Evolutionary conservation across 2,329 filamentous ascomycete genomes (phyloP).

Genomic region (Chaetothyriales sp.): DNA sequence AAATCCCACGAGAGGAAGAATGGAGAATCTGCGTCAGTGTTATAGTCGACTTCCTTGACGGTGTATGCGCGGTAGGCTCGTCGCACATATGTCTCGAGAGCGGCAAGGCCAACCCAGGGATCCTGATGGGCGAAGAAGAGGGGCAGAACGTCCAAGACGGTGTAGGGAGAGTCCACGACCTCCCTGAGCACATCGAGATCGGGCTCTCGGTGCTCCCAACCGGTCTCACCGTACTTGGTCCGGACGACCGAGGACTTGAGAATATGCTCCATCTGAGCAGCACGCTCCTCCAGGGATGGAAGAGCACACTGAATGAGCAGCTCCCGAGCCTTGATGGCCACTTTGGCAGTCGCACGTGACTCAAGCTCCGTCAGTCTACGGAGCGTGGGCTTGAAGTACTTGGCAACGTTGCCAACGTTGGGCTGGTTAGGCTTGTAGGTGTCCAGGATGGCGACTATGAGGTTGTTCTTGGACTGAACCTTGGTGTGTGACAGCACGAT

Average conservation of each 20-base stretch:
- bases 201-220: constrained; percentile 90
- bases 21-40: constrained; percentile 58
- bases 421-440: constrained; percentile 93
- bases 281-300: constrained; percentile 88
- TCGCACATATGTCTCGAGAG: constrained; percentile 90
- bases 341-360: constrained; percentile 76
- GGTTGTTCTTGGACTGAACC: constrained; percentile 83
- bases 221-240: constrained; percentile 92
- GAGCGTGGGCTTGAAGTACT: constrained; percentile 70
- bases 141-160: constrained; percentile 88
- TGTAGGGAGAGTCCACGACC: constrained; percentile 96
- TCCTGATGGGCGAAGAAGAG: constrained; percentile 92
- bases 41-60: constrained; percentile 77
- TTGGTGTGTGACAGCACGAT: constrained; percentile 88
- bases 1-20: constrained; percentile 93
- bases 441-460: constrained; percentile 80
- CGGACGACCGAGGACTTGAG: constrained; percentile 88
- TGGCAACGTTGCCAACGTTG: constrained; percentile 72
- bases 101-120: constrained; percentile 83
- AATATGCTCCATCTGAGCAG: constrained; percentile 96
- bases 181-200: constrained; percentile 87
- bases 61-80: constrained; percentile 94
- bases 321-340: constrained; percentile 91
- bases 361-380: constrained; percentile 84
- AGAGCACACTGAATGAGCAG: constrained; percentile 94